phyloP scores from a whole-genome alignment of 768 basidiomycete species.

The Lentinula lateritia region DNA sequence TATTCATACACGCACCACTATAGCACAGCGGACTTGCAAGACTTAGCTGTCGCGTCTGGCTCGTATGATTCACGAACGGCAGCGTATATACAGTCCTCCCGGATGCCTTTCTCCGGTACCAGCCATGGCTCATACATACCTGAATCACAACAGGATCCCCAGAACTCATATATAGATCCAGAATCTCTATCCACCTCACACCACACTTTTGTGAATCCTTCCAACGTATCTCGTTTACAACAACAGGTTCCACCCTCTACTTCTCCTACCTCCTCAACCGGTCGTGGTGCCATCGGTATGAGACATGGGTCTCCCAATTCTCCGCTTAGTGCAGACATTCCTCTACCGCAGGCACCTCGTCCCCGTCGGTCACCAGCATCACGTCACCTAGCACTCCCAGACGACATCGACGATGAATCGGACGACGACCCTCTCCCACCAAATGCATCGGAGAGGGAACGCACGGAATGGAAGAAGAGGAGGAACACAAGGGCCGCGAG shows the following conservation, averaged over 20 bases:
- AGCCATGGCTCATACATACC: not conserved
- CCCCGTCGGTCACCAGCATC: not conserved
- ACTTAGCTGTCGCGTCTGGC: not conserved
- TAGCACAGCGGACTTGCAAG: not conserved
- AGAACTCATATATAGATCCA: not conserved
- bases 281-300: not conserved
- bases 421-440: slow-evolving; percentile 35
- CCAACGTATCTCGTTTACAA: not conserved
- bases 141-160: not conserved
- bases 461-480: slow-evolving; percentile 72
- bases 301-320: not conserved
- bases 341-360: not conserved
- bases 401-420: slow-evolving; percentile 52
- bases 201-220: not conserved
- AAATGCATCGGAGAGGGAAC: slow-evolving; percentile 52
- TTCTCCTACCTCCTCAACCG: not conserved
- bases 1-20: not conserved
- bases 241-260: not conserved
- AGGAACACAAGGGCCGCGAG: slow-evolving; percentile 87
- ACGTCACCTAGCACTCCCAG: slow-evolving; percentile 13
- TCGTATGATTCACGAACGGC: not conserved
- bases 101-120: not conserved
- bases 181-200: not conserved
- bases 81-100: not conserved
- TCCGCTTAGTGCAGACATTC: not conserved